Base-by-base conservation (phyloP, 768 basidiomycete species). In the Lentinula guzmanii region DNA sequence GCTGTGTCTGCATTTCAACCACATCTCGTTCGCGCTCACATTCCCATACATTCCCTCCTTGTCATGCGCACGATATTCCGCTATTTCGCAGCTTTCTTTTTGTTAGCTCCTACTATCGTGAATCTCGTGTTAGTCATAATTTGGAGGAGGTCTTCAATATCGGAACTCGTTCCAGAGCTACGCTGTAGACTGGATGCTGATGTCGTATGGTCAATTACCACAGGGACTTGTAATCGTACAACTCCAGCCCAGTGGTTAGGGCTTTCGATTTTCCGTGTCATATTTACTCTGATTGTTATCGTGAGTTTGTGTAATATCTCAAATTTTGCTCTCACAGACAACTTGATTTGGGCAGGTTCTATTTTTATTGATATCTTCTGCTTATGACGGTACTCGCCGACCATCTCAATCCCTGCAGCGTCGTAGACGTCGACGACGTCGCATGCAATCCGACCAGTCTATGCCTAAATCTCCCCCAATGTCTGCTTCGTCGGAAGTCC, bases 181-280 rank as follows among this genome's bases (percentile, higher is more conserved):
- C 79, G 83, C n/a, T 91, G 90, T 62, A 71, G 73, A 50, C 76
- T 87, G 73, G 85, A 89, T 63, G 74, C 90, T 46, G 90, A 91
- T 67, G 75, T 85, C 46, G 72, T 86, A 9, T 91, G 90, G 90
- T 79, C 82, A 4, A 74, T 76, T 11, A 72, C 70, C 3, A 69
- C 72, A 10, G 65, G 62, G 52, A 66, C 61, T 4, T 74, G 77
- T 5, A 61, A 77, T 1, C 85, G 83, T 78, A 72, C 75, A 1
- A 70, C 74, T 7, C 13, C 24, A 18, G 55, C 55, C 24, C 41
- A 43, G 24, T 91, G 87, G 89, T 67, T 87, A 21, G 73, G 74
- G 45, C 75, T 85, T 8, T 76, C 85, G 0, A 65, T 80, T 52
- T 59, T 83, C 53, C 83, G 90, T 43, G 70, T 89, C 35, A 66